Evolutionary conservation across 805 yeast genomes (phyloP), one percentile per base, ranked within the genome.

Genomic region (Teunomyces cretensis): DNA sequence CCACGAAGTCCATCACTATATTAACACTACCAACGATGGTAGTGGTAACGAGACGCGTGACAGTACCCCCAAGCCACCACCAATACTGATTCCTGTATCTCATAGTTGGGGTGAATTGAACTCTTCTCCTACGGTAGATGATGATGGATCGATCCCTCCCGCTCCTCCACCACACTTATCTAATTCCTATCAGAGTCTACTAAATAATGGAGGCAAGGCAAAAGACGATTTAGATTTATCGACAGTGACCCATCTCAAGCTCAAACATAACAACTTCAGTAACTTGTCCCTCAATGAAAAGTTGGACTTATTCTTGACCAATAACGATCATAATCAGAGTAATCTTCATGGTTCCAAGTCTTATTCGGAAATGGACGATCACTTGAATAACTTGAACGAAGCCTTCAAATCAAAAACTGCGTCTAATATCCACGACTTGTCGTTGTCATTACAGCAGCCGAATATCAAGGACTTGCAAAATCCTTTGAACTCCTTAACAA

Each of bases 251-350:
- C 44, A 49, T 8, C 44, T 56, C 41, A 58, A 52, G 39, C 47
- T 62, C 28, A 55, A 52, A 62, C 65, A 50, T 48, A 45, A 54
- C 33, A 48, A 58, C 44, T 53, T 53, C 55, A 46, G 65, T 56
- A 57, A 64, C 62, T 40, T 70, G 33, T 57, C 73, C 2, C 57
- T 77, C 32, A 72, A 72, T 48, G 75, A 77, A 48, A 75, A 72
- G 53, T 60, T 78, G 44, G 75, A 73, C 44, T 62, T 76, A 2
- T 73, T 69, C 36, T 58, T 77, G 12, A 61, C 61, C 26, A 44
- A 52, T 22, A 48, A 45, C 17, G 16, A 44, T 7, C 41, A 36
- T 11, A 22, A 31, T n/a, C 42, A 46, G 16, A 39, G 45, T 9
- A 36, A 45, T 9, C 40, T 45, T 13, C 42, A 44, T 30, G 50